phyloP scores from a whole-genome alignment of 345 rosid genomes.

The Lepidium didymum region DNA sequence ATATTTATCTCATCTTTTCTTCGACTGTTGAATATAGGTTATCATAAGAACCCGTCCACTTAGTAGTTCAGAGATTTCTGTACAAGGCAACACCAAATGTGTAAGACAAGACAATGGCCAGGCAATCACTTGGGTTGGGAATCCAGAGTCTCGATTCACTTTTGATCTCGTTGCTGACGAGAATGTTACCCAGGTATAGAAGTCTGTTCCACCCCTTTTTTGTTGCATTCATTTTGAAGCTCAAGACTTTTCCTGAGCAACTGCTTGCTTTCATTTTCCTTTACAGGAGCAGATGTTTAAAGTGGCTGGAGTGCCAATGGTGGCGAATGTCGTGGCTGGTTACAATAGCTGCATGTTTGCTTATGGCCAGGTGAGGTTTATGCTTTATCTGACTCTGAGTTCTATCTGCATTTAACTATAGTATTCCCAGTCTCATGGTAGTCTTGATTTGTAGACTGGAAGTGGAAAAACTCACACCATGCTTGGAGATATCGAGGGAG shows the following conservation, averaged over 20 bases:
- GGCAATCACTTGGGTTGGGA: constrained; percentile 81
- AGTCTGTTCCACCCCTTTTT: neutral
- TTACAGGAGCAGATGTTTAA: constrained; percentile 79
- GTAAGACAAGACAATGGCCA: constrained; percentile 84
- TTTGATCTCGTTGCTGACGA: constrained; percentile 95
- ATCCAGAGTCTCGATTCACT: constrained; percentile 86
- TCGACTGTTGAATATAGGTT: constrained; percentile 41
- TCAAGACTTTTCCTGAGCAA: neutral
- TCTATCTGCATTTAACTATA: neutral
- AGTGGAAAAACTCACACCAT: constrained; percentile 99
- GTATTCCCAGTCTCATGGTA: neutral
- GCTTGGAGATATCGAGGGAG: constrained; percentile 99
- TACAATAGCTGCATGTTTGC: constrained; percentile 99
- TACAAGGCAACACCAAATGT: constrained; percentile 71
- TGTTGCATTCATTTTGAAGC: neutral
- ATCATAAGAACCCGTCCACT: constrained; percentile 87
- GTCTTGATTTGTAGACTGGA: constrained; percentile 60
- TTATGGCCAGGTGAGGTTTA: constrained; percentile 77
- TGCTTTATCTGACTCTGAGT: neutral
- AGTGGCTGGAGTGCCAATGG: constrained; percentile 96
- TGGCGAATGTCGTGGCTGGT: constrained; percentile 91
- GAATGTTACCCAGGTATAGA: constrained; percentile 65
- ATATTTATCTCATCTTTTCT: neutral
- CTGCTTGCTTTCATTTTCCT: neutral
- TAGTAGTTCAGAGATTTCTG: constrained; percentile 69